Evolutionary conservation across 2,329 filamentous ascomycete genomes (phyloP).

Genomic region (Monosporascus sp.): DNA sequence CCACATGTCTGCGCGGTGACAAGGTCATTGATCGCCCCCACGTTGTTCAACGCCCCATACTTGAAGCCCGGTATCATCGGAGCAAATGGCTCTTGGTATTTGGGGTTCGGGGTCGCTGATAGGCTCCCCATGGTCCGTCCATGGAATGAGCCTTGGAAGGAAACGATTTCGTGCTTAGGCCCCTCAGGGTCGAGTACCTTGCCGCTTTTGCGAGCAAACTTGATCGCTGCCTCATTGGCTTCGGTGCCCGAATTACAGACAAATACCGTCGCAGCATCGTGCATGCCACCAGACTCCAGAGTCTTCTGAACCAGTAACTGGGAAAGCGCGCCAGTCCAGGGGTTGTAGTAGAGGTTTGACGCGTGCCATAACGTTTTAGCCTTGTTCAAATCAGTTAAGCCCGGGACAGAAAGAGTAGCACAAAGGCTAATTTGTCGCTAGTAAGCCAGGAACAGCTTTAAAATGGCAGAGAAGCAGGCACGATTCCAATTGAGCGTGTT

Average conservation of each 20-base stretch:
- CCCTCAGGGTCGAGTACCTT: conserved; percentile 68
- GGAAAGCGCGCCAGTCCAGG: conserved; percentile 86
- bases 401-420: neutral
- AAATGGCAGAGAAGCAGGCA: neutral
- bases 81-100: conserved; percentile 92
- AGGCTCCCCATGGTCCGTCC: conserved; percentile 92
- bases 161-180: conserved; percentile 77
- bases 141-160: conserved; percentile 90
- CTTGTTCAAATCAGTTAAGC: conserved; percentile 27
- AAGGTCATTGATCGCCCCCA: conserved; percentile 63
- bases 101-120: conserved; percentile 95
- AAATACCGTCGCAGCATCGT: conserved; percentile 74
- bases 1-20: conserved; percentile 85
- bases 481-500: neutral
- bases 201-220: conserved; percentile 90
- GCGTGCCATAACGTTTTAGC: conserved; percentile 78
- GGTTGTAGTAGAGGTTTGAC: conserved; percentile 96
- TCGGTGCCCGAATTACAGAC: conserved; percentile 95
- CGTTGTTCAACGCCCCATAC: conserved; percentile 81
- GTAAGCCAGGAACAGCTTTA: too few species aligned
- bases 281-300: conserved; percentile 72
- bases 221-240: conserved; percentile 96
- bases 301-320: conserved; percentile 82
- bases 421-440: too few species aligned
- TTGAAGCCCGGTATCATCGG: conserved; percentile 94